phyloP scores from a whole-genome alignment of 139 green algal genomes.

The Pseudopediastrum boryanum region DNA sequence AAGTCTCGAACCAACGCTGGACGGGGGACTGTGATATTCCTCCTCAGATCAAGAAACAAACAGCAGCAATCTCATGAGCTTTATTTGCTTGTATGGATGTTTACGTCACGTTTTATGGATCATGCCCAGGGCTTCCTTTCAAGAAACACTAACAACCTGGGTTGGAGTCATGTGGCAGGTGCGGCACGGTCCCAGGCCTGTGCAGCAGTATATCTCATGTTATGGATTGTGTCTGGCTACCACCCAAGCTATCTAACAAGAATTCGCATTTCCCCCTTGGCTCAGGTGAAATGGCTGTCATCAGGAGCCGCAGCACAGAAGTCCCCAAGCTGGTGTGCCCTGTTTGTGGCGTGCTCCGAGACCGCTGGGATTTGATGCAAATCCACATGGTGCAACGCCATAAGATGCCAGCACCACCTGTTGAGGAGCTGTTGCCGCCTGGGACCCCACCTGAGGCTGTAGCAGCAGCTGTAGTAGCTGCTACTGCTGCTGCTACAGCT shows the following conservation, averaged over 20 bases:
- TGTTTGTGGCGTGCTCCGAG: slow-evolving; percentile 1
- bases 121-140: too few species aligned
- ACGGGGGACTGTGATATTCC: too few species aligned
- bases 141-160: slow-evolving; percentile 2
- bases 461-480: neutral
- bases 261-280: neutral
- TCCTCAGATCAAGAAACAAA: too few species aligned
- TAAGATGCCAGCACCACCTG: slow-evolving; percentile 12
- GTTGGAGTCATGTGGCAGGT: neutral
- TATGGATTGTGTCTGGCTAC: neutral
- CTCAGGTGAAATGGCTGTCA: too few species aligned
- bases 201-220: too few species aligned
- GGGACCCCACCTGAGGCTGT: neutral
- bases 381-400: slow-evolving; percentile 34
- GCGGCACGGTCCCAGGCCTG: neutral
- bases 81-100: too few species aligned
- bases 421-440: neutral
- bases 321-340: slow-evolving; percentile 19
- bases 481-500: neutral
- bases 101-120: too few species aligned
- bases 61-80: too few species aligned
- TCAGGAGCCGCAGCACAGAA: too few species aligned
- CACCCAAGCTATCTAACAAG: neutral
- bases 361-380: slow-evolving; percentile 8
- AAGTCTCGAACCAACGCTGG: too few species aligned